phyloP scores from a whole-genome alignment of 148 eudicot species.

The Rhododendron henanense region DNA sequence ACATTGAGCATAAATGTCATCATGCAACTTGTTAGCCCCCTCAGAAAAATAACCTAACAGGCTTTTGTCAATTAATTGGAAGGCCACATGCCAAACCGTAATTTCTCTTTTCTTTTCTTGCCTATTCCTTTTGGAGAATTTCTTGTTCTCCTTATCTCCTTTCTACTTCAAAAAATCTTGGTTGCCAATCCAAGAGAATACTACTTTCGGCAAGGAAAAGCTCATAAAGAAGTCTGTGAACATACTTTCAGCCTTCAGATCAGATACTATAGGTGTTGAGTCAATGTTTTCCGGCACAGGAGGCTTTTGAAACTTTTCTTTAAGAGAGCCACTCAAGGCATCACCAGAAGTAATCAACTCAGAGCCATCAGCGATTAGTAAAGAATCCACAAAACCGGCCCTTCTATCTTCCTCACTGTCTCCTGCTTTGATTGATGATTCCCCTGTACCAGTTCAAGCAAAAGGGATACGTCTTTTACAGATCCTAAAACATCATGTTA shows the following conservation, averaged over 20 bases:
- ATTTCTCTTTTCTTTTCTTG: background rate
- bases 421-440: conserved; percentile 37
- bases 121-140: background rate
- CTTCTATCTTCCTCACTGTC: conserved; percentile 60
- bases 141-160: background rate
- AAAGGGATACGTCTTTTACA: background rate
- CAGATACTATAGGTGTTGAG: conserved; percentile 22
- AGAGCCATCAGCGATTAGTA: conserved; percentile 38
- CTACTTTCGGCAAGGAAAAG: conserved; percentile 4
- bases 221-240: background rate
- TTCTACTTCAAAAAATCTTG: background rate
- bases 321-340: conserved; percentile 17
- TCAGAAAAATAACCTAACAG: background rate
- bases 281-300: conserved; percentile 17
- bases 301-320: conserved; percentile 32
- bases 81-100: background rate
- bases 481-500: background rate
- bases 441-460: conserved; percentile 41
- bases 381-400: conserved; percentile 69
- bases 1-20: conserved; percentile 3
- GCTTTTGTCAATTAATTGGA: background rate
- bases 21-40: background rate
- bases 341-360: conserved; percentile 25
- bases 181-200: background rate
- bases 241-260: conserved; percentile 50